Evolutionary conservation across 768 basidiomycete species (phyloP).

Genomic region (Hygrophorus pudorinus): DNA sequence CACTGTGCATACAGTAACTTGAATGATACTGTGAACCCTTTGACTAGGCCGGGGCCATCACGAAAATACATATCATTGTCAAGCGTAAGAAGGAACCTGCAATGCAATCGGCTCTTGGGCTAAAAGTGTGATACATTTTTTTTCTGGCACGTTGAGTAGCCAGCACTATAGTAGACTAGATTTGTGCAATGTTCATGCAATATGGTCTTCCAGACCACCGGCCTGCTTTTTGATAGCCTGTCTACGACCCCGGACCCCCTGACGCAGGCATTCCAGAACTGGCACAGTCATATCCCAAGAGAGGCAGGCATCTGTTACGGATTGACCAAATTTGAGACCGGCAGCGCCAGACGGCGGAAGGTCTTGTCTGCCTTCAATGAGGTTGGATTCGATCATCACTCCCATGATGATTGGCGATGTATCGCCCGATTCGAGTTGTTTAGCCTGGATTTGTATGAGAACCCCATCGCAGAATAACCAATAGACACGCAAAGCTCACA

Average conservation of each 20-base stretch:
- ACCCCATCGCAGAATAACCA: constrained; percentile 2
- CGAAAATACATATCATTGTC: too few species aligned
- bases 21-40: too few species aligned
- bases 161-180: not conserved
- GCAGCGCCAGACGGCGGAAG: constrained; percentile 64
- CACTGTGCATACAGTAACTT: too few species aligned
- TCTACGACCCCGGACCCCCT: constrained; percentile 75
- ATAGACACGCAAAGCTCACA: constrained; percentile 32
- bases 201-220: constrained; percentile 6
- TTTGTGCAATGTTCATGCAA: not conserved
- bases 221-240: constrained; percentile 29
- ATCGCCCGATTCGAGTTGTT: constrained; percentile 61
- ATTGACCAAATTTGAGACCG: constrained; percentile 73
- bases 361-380: constrained; percentile 81
- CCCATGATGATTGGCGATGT: constrained; percentile 75
- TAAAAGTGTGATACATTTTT: too few species aligned
- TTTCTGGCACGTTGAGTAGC: too few species aligned
- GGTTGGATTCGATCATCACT: constrained; percentile 93
- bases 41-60: too few species aligned
- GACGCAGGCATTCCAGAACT: constrained; percentile 74
- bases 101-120: too few species aligned
- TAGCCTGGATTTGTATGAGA: constrained; percentile 37
- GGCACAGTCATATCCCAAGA: constrained; percentile 85
- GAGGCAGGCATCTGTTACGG: constrained; percentile 84
- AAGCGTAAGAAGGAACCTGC: too few species aligned